Conservation (phyloP, 306 rosid species). For the Citrullus amarus region DNA sequence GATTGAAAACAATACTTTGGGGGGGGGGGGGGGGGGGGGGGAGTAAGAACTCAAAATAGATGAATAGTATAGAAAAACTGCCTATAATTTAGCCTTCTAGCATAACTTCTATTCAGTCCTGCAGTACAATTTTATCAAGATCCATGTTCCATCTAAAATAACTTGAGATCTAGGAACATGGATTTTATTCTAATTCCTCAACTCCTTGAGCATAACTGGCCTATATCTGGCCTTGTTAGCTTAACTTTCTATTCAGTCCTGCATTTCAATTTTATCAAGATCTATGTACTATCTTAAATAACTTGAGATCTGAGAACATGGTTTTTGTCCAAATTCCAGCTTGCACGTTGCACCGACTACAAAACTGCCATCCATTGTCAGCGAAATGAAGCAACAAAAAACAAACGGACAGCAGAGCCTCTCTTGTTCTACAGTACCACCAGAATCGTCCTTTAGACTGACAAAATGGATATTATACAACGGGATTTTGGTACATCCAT, state of each 20-base stretch:
- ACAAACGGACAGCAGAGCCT: constrained; percentile 3
- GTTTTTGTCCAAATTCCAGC: constrained; percentile 1
- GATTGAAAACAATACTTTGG: background rate
- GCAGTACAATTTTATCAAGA: background rate
- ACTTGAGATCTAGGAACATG: background rate
- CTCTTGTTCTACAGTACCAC: background rate
- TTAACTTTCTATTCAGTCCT: background rate
- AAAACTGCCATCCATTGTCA: background rate
- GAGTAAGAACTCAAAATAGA: background rate
- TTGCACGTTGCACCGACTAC: constrained; percentile 8
- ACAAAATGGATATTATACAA: background rate
- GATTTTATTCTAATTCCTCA: background rate
- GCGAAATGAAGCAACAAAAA: background rate
- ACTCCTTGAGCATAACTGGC: background rate
- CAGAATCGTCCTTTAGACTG: constrained; percentile 4
- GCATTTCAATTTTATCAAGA: background rate
- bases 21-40: background rate
- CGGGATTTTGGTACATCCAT: background rate
- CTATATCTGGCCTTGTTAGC: background rate
- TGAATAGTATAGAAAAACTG: background rate
- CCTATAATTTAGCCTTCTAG: background rate
- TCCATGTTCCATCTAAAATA: background rate
- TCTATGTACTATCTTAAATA: background rate
- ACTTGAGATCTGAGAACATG: background rate
- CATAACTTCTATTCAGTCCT: background rate